Base-by-base conservation (phyloP, 192 early-diverging fungal species). In the Umbelopsis vinacea region DNA sequence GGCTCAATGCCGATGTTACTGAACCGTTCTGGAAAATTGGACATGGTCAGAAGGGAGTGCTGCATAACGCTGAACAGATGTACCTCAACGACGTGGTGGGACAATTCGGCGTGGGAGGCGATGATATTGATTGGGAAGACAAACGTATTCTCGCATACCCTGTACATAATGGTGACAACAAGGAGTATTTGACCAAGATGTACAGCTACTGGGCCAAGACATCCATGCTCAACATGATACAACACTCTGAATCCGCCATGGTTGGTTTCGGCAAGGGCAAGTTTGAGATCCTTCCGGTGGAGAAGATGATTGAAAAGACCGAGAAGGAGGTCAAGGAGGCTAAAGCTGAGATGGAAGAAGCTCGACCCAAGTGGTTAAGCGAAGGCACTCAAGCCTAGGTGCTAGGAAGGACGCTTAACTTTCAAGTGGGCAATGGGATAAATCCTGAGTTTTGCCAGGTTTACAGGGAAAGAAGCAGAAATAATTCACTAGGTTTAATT, bases 181-280 rank as follows among this genome's bases (percentile, higher is more conserved):
- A 79, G 26, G 67, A 71, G 6, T 79, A 79, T 69, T 43, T 79
- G 37, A 67, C 75, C 24, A 68, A 70, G n/a, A 22, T 79, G 29
- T 79, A 72, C 23, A 69, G 60, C 14, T 55, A 69, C 0, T 74
- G 74, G 66, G 70, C 74, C 2, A 38, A 79, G 23, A 52, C 67
- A n/a, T 66, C 53, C 19, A 75, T 79, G 74, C 45, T 79, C 24
- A 23, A 37, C 6, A 37, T 38, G 7, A 12, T 79, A 3, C 35
- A 66, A 17, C 29, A 23, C 0, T 26, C 23, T 17, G 57, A 63
- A 12, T 37, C 57, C 14, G 19, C 33, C 14, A 29, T 35, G 11
- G 12, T 35, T 4, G 57, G 57, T 5, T 17, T 63, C 3, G 33
- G 33, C 15, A 35, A 63, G 14, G 57, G 57, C 2, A 35, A 63